Evolutionary conservation across 2,329 filamentous ascomycete genomes (phyloP), one percentile per base, ranked within the genome.

Genomic region (Xylariaceae sp.): DNA sequence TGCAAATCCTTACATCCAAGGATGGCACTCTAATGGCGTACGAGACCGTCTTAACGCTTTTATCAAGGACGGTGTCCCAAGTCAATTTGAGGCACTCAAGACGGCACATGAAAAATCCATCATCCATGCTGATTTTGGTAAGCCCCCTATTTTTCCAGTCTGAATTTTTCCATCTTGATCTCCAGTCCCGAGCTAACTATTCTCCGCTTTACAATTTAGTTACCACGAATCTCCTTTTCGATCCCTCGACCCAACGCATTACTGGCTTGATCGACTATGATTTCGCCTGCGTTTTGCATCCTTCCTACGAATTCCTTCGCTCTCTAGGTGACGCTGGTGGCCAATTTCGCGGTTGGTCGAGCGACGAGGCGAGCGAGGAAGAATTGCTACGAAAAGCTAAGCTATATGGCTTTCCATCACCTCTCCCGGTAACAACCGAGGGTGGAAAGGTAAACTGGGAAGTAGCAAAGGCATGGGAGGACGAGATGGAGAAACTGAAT

Each of bases 111-210:
- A 66, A 9, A 69, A 61, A 53, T 44, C 59, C 3, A 67, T 73
- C 23, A 56, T 69, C 2, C 71, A 72, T 61, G 67, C 60, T 6
- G 71, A 71, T 44, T 71, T 73, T 23, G 66, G 69, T 67, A 58
- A 65, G 67, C 63, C 54, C 26, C 17, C 11, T 12, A 36, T n/a
- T 44, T 11, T 12, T 28, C n/a, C n/a, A n/a, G n/a, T n/a, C n/a
- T n/a, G 8, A 17, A 26, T 24, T 47, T 21, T 49, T 8, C 8
- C 14, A 29, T 29, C 17, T 39, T 44, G 14, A 40, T 43, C 29
- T 36, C 46, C 9, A 21, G n/a, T 29, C 7, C 3, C 9, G 14
- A 44, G 33, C 53, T 56, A 46, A 56, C 19, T 41, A 41, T 14
- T 49, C 11, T 36, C 7, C 36, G 9, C 16, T 53, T 46, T 6